A percentile compares a stretch with the other conserved stretches of the same genome.
phyloP scores from a whole-genome alignment of 2,329 filamentous ascomycete species.

The Curvularia hawaiiensis region DNA sequence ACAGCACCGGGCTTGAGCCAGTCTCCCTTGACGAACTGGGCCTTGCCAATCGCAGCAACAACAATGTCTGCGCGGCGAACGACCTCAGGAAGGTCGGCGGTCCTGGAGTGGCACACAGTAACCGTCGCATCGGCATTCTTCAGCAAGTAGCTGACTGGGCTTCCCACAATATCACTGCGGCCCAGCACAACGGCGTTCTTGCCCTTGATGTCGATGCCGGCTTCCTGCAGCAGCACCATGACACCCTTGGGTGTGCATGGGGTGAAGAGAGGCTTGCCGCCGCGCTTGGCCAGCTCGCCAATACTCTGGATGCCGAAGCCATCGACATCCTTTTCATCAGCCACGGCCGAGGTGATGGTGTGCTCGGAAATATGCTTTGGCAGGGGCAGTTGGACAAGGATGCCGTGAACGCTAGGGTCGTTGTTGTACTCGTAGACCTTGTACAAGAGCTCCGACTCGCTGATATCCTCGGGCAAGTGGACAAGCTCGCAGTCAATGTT shows the following conservation, averaged over 20 bases:
- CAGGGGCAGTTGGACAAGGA: slow-evolving; percentile 91
- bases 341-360: slow-evolving; percentile 84
- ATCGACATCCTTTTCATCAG: slow-evolving; percentile 96
- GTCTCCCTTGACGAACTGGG: slow-evolving; percentile 88
- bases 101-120: slow-evolving; percentile 93
- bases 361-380: slow-evolving; percentile 92
- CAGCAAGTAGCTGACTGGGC: slow-evolving; percentile 92
- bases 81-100: slow-evolving; percentile 71
- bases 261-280: slow-evolving; percentile 84
- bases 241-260: slow-evolving; percentile 98
- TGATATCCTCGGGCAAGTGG: slow-evolving; percentile 80
- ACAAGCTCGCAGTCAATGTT: slow-evolving; percentile 87
- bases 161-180: slow-evolving; percentile 95
- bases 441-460: slow-evolving; percentile 84
- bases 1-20: slow-evolving; percentile 96
- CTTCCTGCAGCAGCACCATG: slow-evolving; percentile 87
- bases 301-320: slow-evolving; percentile 95
- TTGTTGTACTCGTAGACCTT: slow-evolving; percentile 84
- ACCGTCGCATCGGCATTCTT: slow-evolving; percentile 97
- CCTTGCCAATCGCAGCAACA: slow-evolving; percentile 87
- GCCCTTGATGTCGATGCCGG: slow-evolving; percentile 80
- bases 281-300: slow-evolving; percentile 94
- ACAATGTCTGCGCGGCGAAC: slow-evolving; percentile 87
- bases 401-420: slow-evolving; percentile 83
- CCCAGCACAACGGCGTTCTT: slow-evolving; percentile 96